Evolutionary conservation across 768 basidiomycete species (phyloP).

Genomic region (Asterophora parasitica): DNA sequence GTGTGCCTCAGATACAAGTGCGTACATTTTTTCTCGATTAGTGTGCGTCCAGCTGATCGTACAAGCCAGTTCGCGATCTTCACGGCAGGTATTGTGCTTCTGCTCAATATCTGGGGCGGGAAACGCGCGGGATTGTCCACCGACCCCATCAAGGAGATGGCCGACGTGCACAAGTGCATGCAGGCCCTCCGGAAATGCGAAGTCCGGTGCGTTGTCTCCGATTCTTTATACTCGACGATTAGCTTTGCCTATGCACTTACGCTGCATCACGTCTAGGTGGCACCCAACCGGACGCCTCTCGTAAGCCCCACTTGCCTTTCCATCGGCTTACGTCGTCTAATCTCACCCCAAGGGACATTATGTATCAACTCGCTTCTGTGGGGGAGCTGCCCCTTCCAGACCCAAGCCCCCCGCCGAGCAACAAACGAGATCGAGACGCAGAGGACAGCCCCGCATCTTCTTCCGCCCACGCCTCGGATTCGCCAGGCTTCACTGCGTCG

Average conservation of each 20-base stretch:
- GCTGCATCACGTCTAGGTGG: conserved; percentile 23
- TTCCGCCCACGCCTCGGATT: conserved; percentile 4
- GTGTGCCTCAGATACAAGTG: conserved; percentile 33
- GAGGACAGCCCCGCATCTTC: conserved; percentile 37
- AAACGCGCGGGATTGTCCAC: conserved; percentile 43
- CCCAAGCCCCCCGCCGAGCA: conserved; percentile 40
- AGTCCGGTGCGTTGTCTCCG: conserved; percentile 20
- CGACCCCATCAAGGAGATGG: conserved; percentile 52
- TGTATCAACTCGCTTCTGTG: conserved; percentile 67
- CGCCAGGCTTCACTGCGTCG: conserved; percentile 4
- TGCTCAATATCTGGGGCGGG: conserved; percentile 66
- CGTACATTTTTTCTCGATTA: conserved; percentile 11
- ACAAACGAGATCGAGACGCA: conserved; percentile 62
- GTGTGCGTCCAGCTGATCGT: not conserved
- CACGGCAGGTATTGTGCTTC: conserved; percentile 50
- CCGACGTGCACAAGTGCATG: conserved; percentile 66
- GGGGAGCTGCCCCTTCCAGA: conserved; percentile 68
- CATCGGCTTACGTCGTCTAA: conserved; percentile 23
- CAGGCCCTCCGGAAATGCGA: conserved; percentile 41
- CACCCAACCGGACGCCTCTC: conserved; percentile 41
- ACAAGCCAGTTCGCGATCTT: conserved; percentile 34
- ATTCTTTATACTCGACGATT: not conserved
- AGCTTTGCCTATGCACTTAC: not conserved
- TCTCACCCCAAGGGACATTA: conserved; percentile 55
- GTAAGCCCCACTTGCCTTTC: conserved; percentile 20